phyloP scores from a whole-genome alignment of 1,284 basidiomycete species.

The Stereum hirsutum region DNA sequence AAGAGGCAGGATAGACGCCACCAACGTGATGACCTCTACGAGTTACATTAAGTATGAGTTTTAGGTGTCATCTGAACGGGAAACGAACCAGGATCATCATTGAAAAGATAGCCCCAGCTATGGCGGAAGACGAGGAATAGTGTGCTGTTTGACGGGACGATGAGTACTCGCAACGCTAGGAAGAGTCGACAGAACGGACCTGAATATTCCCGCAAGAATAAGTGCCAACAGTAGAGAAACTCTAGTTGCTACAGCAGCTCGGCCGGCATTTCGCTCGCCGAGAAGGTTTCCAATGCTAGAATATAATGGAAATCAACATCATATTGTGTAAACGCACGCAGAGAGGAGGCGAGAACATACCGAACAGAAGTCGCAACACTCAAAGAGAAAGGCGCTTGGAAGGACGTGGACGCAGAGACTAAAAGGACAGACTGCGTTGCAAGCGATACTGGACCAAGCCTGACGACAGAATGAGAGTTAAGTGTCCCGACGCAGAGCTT shows the following conservation, averaged over 20 bases:
- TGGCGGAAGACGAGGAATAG: constrained; percentile 68
- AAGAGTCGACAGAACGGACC: constrained; percentile 32
- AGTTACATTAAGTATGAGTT: background rate
- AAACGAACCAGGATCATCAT: constrained; percentile 58
- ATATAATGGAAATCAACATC: background rate
- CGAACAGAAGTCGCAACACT: constrained; percentile 80
- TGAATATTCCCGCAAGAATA: constrained; percentile 47
- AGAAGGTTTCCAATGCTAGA: constrained; percentile 73
- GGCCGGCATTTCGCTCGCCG: constrained; percentile 59
- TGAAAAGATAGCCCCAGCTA: constrained; percentile 80
- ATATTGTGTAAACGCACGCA: constrained; percentile 4
- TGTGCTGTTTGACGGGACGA: constrained; percentile 40
- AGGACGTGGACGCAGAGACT: constrained; percentile 69
- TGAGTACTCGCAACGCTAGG: too few species aligned
- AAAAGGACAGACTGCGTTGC: constrained; percentile 71
- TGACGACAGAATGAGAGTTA: constrained; percentile 12
- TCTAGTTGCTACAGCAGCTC: constrained; percentile 58
- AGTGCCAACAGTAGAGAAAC: constrained; percentile 56
- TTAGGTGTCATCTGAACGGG: background rate
- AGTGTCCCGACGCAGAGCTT: background rate
- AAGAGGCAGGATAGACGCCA: constrained; percentile 68
- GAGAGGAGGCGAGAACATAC: constrained; percentile 25
- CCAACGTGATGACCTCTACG: constrained; percentile 51
- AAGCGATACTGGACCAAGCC: constrained; percentile 50
- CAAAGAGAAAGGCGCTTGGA: constrained; percentile 79